Conservation (phyloP, 2,329 filamentous ascomycete species). For the Talaromyces sp. region DNA sequence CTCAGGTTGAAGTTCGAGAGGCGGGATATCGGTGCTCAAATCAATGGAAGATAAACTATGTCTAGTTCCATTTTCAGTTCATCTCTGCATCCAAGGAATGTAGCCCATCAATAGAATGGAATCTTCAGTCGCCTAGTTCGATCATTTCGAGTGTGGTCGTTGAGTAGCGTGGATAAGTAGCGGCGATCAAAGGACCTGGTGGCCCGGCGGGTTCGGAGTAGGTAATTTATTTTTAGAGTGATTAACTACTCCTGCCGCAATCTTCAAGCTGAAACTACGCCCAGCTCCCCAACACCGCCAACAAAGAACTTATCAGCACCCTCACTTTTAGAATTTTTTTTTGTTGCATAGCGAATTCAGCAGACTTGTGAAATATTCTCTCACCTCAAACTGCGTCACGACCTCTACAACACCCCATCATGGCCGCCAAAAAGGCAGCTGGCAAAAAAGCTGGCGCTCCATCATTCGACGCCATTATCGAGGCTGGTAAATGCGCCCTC, state of each 20-base stretch:
- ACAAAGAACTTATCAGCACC: neutral
- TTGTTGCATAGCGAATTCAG: neutral
- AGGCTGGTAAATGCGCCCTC: constrained; percentile 44
- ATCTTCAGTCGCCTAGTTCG: neutral
- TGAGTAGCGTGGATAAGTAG: neutral
- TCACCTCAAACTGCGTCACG: neutral
- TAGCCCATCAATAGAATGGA: neutral
- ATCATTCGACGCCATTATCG: constrained; percentile 54
- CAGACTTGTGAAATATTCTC: neutral
- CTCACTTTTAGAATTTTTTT: neutral
- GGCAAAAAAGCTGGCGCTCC: constrained; percentile 33
- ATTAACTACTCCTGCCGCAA: neutral
- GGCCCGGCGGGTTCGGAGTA: neutral
- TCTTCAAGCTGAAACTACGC: neutral
- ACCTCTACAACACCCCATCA: neutral
- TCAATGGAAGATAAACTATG: neutral
- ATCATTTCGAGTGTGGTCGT: neutral
- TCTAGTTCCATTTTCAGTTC: neutral
- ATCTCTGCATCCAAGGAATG: neutral
- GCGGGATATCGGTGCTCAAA: neutral
- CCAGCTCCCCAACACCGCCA: neutral
- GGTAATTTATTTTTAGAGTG: neutral
- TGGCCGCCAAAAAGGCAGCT: constrained; percentile 25
- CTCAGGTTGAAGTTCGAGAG: neutral
- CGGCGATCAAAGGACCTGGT: neutral